These are phyloP conservation scores for Yarrowia alimentaria DNA, from an alignment of 805 yeast genomes.

Conservation along the genomic window DNA sequence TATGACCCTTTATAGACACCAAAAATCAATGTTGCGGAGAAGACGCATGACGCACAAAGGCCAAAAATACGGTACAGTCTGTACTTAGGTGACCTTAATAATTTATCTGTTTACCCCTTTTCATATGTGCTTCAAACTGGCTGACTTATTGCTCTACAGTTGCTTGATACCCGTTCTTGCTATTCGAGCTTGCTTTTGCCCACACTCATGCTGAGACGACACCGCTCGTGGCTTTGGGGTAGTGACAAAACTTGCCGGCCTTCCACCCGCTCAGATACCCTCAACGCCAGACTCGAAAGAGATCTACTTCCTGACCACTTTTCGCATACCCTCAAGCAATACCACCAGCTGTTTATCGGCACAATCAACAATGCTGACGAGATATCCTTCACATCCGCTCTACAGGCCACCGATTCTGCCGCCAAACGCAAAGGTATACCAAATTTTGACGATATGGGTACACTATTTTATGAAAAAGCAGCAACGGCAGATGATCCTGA, in stretches of 20 bases:
- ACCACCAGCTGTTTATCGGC: slow-evolving; percentile 13
- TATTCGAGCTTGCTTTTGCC: slow-evolving; percentile 2
- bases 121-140: neutral
- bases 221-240: neutral
- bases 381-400: neutral
- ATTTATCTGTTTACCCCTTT: too few species aligned
- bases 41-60: too few species aligned
- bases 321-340: neutral
- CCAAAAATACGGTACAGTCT: too few species aligned
- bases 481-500: slow-evolving; percentile 4
- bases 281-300: neutral
- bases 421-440: neutral
- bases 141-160: slow-evolving; percentile 15
- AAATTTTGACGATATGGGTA: slow-evolving; percentile 1
- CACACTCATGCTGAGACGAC: neutral
- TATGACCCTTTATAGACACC: too few species aligned
- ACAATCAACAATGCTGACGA: slow-evolving; percentile 9
- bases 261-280: neutral
- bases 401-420: neutral
- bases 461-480: slow-evolving; percentile 4
- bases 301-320: neutral
- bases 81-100: too few species aligned
- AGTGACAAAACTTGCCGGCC: neutral
- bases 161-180: slow-evolving; percentile 13
- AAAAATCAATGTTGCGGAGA: too few species aligned